Evolutionary conservation across 345 rosid genomes (phyloP).

Genomic region (Gossypium rotundifolium): DNA sequence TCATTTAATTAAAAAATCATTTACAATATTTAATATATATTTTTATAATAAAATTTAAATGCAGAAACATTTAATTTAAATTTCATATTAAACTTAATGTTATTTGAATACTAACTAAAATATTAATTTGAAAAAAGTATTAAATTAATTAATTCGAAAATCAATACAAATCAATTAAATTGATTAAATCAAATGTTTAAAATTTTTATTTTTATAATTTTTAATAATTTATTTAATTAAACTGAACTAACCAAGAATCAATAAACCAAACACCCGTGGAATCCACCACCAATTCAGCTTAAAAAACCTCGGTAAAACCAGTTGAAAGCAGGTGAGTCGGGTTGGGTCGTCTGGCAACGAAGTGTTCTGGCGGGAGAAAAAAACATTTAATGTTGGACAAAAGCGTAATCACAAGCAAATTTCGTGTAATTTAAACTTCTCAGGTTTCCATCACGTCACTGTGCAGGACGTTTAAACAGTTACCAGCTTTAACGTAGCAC

Average conservation of each 20-base stretch:
- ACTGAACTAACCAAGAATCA: accelerated
- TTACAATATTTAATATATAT: too few species aligned
- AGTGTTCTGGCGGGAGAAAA: background rate
- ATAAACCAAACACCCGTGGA: too few species aligned
- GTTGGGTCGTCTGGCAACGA: too few species aligned
- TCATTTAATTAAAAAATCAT: too few species aligned
- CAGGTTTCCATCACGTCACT: background rate
- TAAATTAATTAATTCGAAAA: accelerated
- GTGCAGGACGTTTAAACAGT: conserved; percentile 4
- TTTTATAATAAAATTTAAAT: too few species aligned
- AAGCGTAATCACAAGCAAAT: background rate
- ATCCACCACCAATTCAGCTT: too few species aligned
- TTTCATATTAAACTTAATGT: too few species aligned
- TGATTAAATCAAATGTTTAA: accelerated
- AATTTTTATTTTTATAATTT: too few species aligned
- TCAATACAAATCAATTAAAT: accelerated
- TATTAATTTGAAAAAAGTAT: accelerated
- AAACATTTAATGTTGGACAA: background rate
- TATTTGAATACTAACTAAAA: accelerated
- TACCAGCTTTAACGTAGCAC: background rate
- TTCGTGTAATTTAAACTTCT: background rate
- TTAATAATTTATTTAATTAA: too few species aligned
- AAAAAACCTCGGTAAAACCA: too few species aligned
- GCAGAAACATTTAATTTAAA: too few species aligned
- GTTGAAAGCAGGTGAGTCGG: too few species aligned